Percentiles rank a stretch among this genome's conserved stretches.
These are phyloP conservation scores for Elongisporangium senticosum DNA, from an alignment of 352 stramenopile species.

Conservation along the genomic window DNA sequence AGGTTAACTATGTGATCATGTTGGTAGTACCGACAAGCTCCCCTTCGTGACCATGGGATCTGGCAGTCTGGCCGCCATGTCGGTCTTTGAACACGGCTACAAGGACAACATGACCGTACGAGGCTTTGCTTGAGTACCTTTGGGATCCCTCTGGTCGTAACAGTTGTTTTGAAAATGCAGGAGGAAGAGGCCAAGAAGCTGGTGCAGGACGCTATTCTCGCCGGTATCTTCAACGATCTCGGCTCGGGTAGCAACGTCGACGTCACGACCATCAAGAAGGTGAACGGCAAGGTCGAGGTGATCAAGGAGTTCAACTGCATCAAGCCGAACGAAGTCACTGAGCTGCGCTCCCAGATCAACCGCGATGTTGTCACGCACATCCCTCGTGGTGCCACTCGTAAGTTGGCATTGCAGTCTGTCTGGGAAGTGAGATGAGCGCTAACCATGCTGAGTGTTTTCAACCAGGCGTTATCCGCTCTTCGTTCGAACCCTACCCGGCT, in stretches of 20 bases:
- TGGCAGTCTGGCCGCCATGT: constrained; percentile 98
- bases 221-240: constrained; percentile 98
- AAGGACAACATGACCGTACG: constrained; percentile 90
- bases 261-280: constrained; percentile 92
- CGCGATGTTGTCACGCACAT: constrained; percentile 81
- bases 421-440: constrained; percentile 1
- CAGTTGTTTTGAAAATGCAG: constrained; percentile 13
- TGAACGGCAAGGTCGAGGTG: constrained; percentile 77
- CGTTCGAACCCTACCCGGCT: constrained; percentile 60
- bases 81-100: constrained; percentile 94
- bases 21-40: constrained; percentile 89
- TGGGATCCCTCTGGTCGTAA: background rate
- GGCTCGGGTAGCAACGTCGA: constrained; percentile 97
- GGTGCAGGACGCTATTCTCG: constrained; percentile 94
- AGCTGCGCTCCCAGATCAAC: constrained; percentile 83
- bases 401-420: constrained; percentile 10
- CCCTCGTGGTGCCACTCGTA: constrained; percentile 75
- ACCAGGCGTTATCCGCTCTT: constrained; percentile 61
- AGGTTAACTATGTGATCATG: constrained; percentile 1
- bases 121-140: background rate
- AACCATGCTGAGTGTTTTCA: constrained; percentile 1
- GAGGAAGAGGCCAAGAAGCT: constrained; percentile 95
- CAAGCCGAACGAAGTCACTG: constrained; percentile 89
- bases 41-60: constrained; percentile 98
- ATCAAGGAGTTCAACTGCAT: constrained; percentile 91